Percentiles rank a stretch among this genome's conserved stretches.
phyloP scores from a whole-genome alignment of 192 early-diverging fungal species.

The Entomortierella chlamydospora region DNA sequence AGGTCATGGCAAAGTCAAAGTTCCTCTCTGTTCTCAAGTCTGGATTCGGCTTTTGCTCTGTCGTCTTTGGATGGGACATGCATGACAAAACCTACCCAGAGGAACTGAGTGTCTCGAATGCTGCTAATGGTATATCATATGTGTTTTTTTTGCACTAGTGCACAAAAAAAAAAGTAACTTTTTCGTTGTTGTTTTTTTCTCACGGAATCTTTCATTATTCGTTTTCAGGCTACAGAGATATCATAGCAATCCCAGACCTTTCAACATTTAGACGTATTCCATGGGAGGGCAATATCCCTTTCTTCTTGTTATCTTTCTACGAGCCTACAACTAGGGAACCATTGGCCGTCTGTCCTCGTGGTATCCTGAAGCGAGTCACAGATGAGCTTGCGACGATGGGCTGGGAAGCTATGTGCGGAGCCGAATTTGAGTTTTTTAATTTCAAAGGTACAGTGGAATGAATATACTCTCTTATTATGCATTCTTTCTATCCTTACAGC shows the following conservation, averaged over 20 bases:
- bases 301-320: constrained; percentile 76
- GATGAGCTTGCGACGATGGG: constrained; percentile 72
- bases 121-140: constrained; percentile 40
- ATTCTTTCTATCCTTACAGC: neutral
- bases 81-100: constrained; percentile 73
- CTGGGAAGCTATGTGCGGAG: constrained; percentile 65
- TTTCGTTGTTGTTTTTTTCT: neutral
- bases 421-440: constrained; percentile 84
- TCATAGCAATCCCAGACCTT: constrained; percentile 74
- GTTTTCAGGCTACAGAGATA: constrained; percentile 59
- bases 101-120: constrained; percentile 52
- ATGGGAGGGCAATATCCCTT: constrained; percentile 79
- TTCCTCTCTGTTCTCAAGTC: constrained; percentile 71
- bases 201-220: neutral
- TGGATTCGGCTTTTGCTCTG: constrained; percentile 85
- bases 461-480: too few species aligned
- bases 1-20: constrained; percentile 74
- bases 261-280: constrained; percentile 75
- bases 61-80: constrained; percentile 85
- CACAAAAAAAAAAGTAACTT: too few species aligned
- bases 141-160: constrained; percentile 33
- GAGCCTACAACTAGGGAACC: constrained; percentile 69
- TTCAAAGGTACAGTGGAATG: constrained; percentile 88
- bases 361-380: constrained; percentile 60
- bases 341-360: constrained; percentile 73